These are phyloP conservation scores for Aspergillus campestris DNA, from an alignment of 495 filamentous ascomycete genomes.

Conservation along the genomic window DNA sequence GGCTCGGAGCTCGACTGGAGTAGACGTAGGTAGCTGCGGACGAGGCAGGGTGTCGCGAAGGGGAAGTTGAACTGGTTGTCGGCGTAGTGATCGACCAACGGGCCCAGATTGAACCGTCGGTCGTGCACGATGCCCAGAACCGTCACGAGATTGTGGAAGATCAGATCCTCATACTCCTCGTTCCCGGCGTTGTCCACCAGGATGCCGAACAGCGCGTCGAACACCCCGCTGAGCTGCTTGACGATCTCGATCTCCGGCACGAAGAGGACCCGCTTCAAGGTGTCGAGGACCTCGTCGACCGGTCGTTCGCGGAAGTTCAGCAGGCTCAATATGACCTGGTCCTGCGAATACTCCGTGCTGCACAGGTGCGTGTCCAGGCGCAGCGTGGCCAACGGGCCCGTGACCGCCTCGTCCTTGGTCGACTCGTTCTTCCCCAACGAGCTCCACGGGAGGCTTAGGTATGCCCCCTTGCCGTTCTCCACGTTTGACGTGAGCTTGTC, in stretches of 20 bases:
- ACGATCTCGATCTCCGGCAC: constrained; percentile 97
- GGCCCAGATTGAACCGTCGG: constrained; percentile 81
- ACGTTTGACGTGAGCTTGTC: constrained; percentile 72
- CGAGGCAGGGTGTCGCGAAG: constrained; percentile 84
- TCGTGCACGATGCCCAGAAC: constrained; percentile 93
- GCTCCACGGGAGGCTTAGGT: constrained; percentile 74
- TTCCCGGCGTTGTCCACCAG: constrained; percentile 80
- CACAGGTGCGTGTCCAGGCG: constrained; percentile 82
- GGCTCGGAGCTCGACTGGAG: constrained; percentile 70
- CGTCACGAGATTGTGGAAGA: constrained; percentile 82
- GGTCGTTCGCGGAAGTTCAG: constrained; percentile 76
- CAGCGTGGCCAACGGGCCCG: constrained; percentile 66
- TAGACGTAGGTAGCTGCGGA: constrained; percentile 76
- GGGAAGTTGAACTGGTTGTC: constrained; percentile 86
- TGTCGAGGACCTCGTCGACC: constrained; percentile 56
- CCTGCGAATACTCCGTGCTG: constrained; percentile 92
- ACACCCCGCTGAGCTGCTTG: constrained; percentile 81
- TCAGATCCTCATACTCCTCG: constrained; percentile 84
- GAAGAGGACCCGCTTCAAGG: constrained; percentile 78
- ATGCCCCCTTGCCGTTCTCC: constrained; percentile 62
- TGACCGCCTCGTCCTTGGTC: constrained; percentile 63
- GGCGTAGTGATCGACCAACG: constrained; percentile 87
- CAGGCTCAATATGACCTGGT: constrained; percentile 76
- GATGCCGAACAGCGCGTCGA: constrained; percentile 87
- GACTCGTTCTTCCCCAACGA: constrained; percentile 54